Evolutionary conservation across 371 early-diverging fungal genomes (phyloP).

Genomic region (Fennellomyces sp.): DNA sequence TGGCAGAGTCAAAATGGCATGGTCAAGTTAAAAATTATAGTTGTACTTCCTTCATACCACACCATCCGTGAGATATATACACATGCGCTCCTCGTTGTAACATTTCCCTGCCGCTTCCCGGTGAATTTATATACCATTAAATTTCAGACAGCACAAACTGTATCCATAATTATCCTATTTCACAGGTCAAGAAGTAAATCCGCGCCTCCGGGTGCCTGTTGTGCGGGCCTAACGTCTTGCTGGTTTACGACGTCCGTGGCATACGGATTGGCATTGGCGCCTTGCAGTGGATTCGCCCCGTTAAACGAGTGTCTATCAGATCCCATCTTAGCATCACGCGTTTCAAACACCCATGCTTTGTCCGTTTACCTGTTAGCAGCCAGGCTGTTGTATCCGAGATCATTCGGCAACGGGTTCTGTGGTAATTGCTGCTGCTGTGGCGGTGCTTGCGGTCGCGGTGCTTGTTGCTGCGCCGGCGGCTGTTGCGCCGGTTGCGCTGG

Average conservation of each 20-base stretch:
- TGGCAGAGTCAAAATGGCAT: slow-evolving; percentile 32
- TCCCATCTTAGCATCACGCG: no score
- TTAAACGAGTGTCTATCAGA: slow-evolving; percentile 26
- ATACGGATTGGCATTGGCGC: slow-evolving; percentile 46
- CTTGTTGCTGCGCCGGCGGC: slow-evolving; percentile 3
- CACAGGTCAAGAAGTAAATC: slow-evolving; percentile 36
- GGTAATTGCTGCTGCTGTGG: slow-evolving; percentile 6
- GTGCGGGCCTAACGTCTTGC: slow-evolving; percentile 26
- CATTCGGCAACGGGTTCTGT: slow-evolving; percentile 15
- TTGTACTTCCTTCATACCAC: not conserved
- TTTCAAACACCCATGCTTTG: not conserved
- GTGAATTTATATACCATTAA: not conserved
- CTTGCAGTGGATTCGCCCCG: slow-evolving; percentile 22
- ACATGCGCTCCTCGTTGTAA: not conserved
- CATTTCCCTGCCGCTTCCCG: not conserved
- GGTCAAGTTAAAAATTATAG: slow-evolving; percentile 16
- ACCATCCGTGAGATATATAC: not conserved
- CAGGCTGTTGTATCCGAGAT: slow-evolving; percentile 21
- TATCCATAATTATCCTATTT: slow-evolving; percentile 1
- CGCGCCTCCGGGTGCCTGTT: slow-evolving; percentile 30
- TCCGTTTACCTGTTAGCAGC: slow-evolving; percentile 26
- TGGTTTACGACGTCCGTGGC: slow-evolving; percentile 46
- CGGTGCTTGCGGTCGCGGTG: not conserved
- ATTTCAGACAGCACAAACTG: not conserved
- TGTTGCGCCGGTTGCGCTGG: slow-evolving; percentile 16